Conservation (phyloP, 805 yeast genomes). For the Starmerella asiatica region DNA sequence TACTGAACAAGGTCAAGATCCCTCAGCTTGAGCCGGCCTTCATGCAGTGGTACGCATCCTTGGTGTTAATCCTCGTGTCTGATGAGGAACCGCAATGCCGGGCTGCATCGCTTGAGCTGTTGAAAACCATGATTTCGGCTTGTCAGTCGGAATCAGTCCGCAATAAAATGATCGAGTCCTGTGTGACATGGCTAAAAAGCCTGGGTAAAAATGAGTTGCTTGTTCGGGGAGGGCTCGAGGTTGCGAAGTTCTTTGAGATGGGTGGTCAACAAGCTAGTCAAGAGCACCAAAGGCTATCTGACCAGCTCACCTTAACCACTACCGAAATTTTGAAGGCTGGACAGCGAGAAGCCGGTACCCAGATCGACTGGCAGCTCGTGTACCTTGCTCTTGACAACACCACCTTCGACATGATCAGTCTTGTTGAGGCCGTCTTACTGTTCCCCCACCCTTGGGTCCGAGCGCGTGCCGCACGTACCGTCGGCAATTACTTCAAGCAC, state of each 20-base stretch:
- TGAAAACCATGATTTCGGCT: conserved; percentile 2
- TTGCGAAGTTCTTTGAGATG: conserved; percentile 11
- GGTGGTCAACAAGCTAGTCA: neutral
- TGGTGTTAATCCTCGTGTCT: conserved; percentile 61
- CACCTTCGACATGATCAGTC: conserved; percentile 26
- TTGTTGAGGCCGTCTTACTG: conserved; percentile 42
- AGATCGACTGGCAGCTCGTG: conserved; percentile 61
- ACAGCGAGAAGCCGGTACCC: neutral
- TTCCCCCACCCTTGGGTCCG: conserved; percentile 93
- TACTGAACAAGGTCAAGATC: conserved; percentile 47
- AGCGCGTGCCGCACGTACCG: conserved; percentile 45
- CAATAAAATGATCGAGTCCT: conserved; percentile 11
- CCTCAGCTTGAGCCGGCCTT: conserved; percentile 35
- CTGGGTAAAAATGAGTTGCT: conserved; percentile 11
- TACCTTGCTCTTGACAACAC: conserved; percentile 45
- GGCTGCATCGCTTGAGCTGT: conserved; percentile 59
- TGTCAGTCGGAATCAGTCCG: neutral
- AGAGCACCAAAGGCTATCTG: conserved; percentile 2
- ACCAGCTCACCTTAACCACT: conserved; percentile 1
- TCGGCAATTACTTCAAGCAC: conserved; percentile 37
- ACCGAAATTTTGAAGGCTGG: conserved; percentile 5
- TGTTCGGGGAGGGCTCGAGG: conserved; percentile 20
- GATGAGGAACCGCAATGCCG: conserved; percentile 72
- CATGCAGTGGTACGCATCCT: conserved; percentile 67
- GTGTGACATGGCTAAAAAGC: conserved; percentile 15